A percentile compares a stretch with the other conserved stretches of the same genome.
phyloP scores from a whole-genome alignment of 1,284 basidiomycete genomes.

The Cryptococcus depauperatus region DNA sequence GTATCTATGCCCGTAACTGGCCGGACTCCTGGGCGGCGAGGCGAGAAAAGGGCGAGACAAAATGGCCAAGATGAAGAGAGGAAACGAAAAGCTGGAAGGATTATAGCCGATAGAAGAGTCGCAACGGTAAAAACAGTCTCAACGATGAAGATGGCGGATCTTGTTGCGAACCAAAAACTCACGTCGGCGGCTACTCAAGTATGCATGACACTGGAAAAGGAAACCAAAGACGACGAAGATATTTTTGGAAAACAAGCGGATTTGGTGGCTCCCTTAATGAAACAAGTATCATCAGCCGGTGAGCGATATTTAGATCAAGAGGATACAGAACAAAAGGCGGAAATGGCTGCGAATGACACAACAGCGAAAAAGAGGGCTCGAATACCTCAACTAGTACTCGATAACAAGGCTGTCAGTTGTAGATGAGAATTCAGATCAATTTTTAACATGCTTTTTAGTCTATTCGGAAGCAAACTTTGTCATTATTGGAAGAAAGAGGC shows the following conservation, averaged over 20 bases:
- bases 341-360: constrained; percentile 4
- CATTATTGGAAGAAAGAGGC: constrained; percentile 28
- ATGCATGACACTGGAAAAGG: background rate
- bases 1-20: constrained; percentile 22
- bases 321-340: background rate
- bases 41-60: constrained; percentile 32
- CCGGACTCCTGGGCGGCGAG: constrained; percentile 33
- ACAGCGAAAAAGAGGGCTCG: constrained; percentile 10
- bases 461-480: constrained; percentile 37
- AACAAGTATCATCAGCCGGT: constrained; percentile 2
- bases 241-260: constrained; percentile 32
- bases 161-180: background rate
- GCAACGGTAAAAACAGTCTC: background rate
- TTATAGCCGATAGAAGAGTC: constrained; percentile 13
- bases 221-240: constrained; percentile 24
- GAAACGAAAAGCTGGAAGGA: constrained; percentile 23
- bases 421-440: constrained; percentile 1
- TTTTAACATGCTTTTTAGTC: constrained; percentile 24
- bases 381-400: constrained; percentile 30
- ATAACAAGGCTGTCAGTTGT: constrained; percentile 37
- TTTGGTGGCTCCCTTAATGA: constrained; percentile 7
- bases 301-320: background rate
- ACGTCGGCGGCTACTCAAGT: background rate
- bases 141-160: background rate
- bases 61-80: constrained; percentile 15